phyloP scores from a whole-genome alignment of 441 rosid genomes.

The Cnidoscolus chayamansa region DNA sequence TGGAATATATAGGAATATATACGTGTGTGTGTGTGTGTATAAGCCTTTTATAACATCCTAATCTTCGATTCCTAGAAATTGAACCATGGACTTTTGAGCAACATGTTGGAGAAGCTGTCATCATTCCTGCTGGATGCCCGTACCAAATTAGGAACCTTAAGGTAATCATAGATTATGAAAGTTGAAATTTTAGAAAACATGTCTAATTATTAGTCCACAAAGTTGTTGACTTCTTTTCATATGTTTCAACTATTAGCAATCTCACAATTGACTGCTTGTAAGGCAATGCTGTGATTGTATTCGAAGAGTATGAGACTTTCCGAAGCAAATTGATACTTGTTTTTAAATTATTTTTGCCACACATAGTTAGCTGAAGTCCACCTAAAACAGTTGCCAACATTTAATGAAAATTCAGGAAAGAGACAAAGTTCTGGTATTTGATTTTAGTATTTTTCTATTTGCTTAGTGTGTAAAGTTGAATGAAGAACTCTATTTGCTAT shows the following conservation, averaged over 20 bases:
- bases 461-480: not conserved
- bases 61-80: slow-evolving; percentile 43
- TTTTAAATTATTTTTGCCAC: not conserved
- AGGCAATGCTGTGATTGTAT: not conserved
- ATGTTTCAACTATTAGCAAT: slow-evolving; percentile 1
- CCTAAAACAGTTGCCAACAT: not conserved
- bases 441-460: not conserved
- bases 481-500: slow-evolving; percentile 2
- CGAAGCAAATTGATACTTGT: not conserved
- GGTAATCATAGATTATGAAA: slow-evolving; percentile 37
- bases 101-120: slow-evolving; percentile 91
- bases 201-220: not conserved
- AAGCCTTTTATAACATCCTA: slow-evolving; percentile 10
- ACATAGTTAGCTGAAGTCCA: not conserved
- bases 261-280: not conserved
- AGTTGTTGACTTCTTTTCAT: not conserved
- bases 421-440: not conserved
- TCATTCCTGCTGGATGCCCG: slow-evolving; percentile 93
- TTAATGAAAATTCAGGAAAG: not conserved
- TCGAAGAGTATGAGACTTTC: not conserved
- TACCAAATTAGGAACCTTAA: slow-evolving; percentile 81
- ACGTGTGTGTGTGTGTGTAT: too few species aligned
- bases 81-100: slow-evolving; percentile 98
- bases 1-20: not conserved
- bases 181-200: not conserved